A percentile compares a stretch with the other conserved stretches of the same genome.
phyloP scores from a whole-genome alignment of 352 stramenopile genomes.

The Pythium coloratum region DNA sequence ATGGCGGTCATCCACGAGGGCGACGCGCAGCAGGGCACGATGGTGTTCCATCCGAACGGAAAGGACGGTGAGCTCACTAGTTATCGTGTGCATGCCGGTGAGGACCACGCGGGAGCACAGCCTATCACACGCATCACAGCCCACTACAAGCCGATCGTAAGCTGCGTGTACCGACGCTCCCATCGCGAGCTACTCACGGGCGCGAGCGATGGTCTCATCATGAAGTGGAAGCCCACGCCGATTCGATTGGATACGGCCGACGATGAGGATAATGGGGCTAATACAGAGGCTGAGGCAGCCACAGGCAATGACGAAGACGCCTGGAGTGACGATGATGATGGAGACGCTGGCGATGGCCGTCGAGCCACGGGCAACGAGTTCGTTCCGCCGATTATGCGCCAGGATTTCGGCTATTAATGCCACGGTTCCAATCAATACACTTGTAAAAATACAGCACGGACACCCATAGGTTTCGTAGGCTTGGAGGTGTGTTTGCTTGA shows the following conservation, averaged over 20 bases:
- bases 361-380: conserved; percentile 32
- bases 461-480: neutral
- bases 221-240: conserved; percentile 55
- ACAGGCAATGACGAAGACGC: conserved; percentile 23
- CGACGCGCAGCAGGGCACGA: conserved; percentile 41
- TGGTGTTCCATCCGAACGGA: conserved; percentile 69
- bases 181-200: conserved; percentile 58
- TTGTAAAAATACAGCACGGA: conserved; percentile 3
- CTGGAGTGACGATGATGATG: conserved; percentile 60
- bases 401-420: conserved; percentile 26
- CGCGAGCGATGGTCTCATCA: conserved; percentile 67
- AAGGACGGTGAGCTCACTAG: conserved; percentile 44
- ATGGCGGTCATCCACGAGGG: conserved; percentile 65
- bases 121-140: conserved; percentile 36
- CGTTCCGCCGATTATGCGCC: conserved; percentile 63
- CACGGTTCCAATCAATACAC: neutral
- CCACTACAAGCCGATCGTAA: conserved; percentile 63
- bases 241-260: conserved; percentile 25
- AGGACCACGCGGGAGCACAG: conserved; percentile 23
- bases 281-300: conserved; percentile 27
- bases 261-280: conserved; percentile 7
- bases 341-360: neutral
- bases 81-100: conserved; percentile 53
- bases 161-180: conserved; percentile 57
- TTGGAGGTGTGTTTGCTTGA: no score